These are phyloP conservation scores for Fusarium sp. DNA, from an alignment of 2,329 filamentous ascomycete genomes.

Conservation along the genomic window DNA sequence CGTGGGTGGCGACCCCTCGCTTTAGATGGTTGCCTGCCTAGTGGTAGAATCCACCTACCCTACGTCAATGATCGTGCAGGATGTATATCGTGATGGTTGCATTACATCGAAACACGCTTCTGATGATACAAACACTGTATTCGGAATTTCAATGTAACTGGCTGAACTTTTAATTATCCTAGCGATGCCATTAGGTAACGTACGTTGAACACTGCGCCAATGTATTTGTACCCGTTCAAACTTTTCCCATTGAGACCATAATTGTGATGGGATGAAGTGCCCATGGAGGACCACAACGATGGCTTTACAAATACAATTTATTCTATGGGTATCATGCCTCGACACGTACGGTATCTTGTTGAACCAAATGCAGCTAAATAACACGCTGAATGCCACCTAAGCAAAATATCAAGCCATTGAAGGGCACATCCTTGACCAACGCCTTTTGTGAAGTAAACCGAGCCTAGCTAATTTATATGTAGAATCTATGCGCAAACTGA, in stretches of 20 bases:
- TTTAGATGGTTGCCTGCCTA: constrained; percentile 26
- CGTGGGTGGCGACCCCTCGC: constrained; percentile 15
- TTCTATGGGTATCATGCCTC: constrained; percentile 46
- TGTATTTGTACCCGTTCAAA: too few relatives aligned
- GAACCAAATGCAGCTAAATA: constrained; percentile 34
- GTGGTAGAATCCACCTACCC: not conserved
- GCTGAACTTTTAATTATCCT: too few relatives aligned
- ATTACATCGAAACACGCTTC: too few relatives aligned
- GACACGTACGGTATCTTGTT: constrained; percentile 31
- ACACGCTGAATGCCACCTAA: constrained; percentile 36
- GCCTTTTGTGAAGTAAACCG: constrained; percentile 26
- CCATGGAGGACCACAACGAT: not conserved
- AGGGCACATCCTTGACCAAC: constrained; percentile 24
- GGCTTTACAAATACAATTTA: constrained; percentile 22
- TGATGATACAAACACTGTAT: too few relatives aligned
- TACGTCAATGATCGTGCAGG: not conserved
- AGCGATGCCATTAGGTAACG: too few relatives aligned
- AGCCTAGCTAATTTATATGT: not conserved
- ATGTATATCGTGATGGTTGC: too few relatives aligned
- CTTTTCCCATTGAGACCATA: too few relatives aligned
- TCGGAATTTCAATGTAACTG: too few relatives aligned
- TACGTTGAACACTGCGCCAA: too few relatives aligned
- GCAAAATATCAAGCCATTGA: constrained; percentile 16
- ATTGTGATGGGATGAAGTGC: not conserved
- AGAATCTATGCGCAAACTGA: constrained; percentile 14